Conservation (phyloP, 177 flowering plant species). For the Vitis hybrid region DNA sequence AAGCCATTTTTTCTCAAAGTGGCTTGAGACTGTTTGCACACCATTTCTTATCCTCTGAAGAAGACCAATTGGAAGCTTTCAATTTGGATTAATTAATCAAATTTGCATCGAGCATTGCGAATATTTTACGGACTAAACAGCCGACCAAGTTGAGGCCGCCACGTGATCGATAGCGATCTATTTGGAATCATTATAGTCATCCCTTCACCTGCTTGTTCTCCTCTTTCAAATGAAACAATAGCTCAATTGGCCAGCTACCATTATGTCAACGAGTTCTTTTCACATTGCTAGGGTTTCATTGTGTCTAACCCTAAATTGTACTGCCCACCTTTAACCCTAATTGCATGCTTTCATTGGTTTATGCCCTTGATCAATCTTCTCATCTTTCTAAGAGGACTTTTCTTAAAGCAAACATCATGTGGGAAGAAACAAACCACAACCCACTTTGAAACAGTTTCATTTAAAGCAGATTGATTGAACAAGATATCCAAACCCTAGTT, state of each 20-base stretch:
- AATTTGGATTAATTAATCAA: constrained; percentile 20
- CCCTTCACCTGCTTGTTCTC: constrained; percentile 17
- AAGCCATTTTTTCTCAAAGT: constrained; percentile 24
- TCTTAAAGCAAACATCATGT: background rate
- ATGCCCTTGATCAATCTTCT: too few species aligned
- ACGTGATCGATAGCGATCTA: constrained; percentile 34
- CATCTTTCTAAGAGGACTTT: background rate
- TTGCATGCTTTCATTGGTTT: background rate
- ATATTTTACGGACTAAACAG: constrained; percentile 20
- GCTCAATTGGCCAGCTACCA: background rate
- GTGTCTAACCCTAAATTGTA: background rate
- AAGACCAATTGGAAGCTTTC: constrained; percentile 16
- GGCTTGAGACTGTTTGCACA: constrained; percentile 29
- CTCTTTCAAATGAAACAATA: constrained; percentile 1
- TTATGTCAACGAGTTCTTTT: constrained; percentile 17
- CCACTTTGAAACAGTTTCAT: background rate
- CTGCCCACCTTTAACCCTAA: background rate
- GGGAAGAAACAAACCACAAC: background rate
- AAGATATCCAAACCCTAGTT: background rate
- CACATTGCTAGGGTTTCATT: background rate
- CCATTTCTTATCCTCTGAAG: constrained; percentile 15
- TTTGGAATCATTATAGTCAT: constrained; percentile 23
- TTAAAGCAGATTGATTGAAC: background rate
- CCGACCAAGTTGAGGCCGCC: constrained; percentile 38
- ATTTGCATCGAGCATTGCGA: constrained; percentile 17